Conservation (phyloP, 139 green algal species). For the Chlorella vulgaris region DNA sequence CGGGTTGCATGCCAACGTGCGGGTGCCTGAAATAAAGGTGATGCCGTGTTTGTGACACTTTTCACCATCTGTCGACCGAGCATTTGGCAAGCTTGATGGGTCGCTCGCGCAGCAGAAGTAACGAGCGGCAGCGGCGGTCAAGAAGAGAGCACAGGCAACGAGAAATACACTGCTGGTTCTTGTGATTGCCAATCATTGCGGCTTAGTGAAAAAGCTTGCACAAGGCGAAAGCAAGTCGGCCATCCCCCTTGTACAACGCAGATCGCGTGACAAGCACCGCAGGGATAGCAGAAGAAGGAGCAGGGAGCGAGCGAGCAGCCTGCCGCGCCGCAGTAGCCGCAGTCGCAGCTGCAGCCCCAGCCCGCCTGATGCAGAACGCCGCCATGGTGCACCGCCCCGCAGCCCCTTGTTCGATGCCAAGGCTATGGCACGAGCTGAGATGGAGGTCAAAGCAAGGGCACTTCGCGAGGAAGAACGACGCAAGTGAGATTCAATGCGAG, state of each 20-base stretch:
- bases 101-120: neutral
- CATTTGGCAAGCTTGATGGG: neutral
- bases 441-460: slow-evolving; percentile 29
- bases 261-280: neutral
- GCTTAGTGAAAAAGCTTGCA: no score
- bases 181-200: no score
- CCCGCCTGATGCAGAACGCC: neutral
- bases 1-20: no score
- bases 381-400: neutral
- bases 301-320: neutral
- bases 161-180: no score
- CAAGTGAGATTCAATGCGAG: neutral
- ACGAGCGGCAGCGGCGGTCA: neutral
- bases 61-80: neutral
- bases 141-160: no score
- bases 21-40: no score
- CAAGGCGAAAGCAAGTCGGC: no score
- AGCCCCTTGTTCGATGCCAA: slow-evolving; percentile 1
- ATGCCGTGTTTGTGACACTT: no score
- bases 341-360: neutral
- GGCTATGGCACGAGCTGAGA: slow-evolving; percentile 7
- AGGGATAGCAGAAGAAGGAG: slow-evolving; percentile 3
- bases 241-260: no score
- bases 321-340: neutral
- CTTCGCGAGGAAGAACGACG: slow-evolving; percentile 25